Percentiles rank a stretch among this genome's conserved stretches.
phyloP scores from a whole-genome alignment of 192 early-diverging fungal genomes.

The Mortierella antarctica region DNA sequence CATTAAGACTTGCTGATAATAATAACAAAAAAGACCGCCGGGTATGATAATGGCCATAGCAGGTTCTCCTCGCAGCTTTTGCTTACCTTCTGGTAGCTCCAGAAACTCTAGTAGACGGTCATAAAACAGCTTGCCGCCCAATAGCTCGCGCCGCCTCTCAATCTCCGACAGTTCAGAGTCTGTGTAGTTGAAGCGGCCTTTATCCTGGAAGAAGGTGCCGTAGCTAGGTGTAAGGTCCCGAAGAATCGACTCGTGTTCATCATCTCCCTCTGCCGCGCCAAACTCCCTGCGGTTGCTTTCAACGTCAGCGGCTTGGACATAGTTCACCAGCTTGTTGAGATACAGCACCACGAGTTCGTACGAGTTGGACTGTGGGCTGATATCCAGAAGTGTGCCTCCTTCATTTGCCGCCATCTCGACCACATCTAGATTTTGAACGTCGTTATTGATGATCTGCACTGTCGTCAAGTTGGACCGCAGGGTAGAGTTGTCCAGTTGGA shows the following conservation, averaged over 20 bases:
- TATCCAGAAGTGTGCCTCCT: constrained; percentile 41
- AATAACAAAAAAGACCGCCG: not conserved
- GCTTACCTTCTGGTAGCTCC: constrained; percentile 18
- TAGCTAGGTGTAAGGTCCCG: constrained; percentile 24
- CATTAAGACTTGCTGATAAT: not conserved
- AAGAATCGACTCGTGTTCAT: constrained; percentile 10
- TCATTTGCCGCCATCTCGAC: constrained; percentile 26
- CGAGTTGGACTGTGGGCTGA: constrained; percentile 44
- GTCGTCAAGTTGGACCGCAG: constrained; percentile 33
- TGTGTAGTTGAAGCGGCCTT: constrained; percentile 23
- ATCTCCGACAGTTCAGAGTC: constrained; percentile 36
- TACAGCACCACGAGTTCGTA: constrained; percentile 42
- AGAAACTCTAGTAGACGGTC: constrained; percentile 46
- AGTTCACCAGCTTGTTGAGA: constrained; percentile 35
- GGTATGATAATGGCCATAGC: not conserved
- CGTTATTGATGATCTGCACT: constrained; percentile 41
- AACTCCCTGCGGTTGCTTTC: constrained; percentile 30
- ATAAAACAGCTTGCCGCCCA: constrained; percentile 49
- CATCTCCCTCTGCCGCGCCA: constrained; percentile 23
- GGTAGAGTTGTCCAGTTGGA: constrained; percentile 15
- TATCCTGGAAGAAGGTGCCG: constrained; percentile 26
- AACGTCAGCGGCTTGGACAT: constrained; percentile 34
- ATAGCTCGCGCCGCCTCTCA: constrained; percentile 22
- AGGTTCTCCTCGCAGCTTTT: not conserved
- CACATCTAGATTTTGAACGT: constrained; percentile 30